A percentile compares a stretch with the other conserved stretches of the same genome.
phyloP scores from a whole-genome alignment of 2,329 filamentous ascomycete genomes.

The Sclerotinia minor region DNA sequence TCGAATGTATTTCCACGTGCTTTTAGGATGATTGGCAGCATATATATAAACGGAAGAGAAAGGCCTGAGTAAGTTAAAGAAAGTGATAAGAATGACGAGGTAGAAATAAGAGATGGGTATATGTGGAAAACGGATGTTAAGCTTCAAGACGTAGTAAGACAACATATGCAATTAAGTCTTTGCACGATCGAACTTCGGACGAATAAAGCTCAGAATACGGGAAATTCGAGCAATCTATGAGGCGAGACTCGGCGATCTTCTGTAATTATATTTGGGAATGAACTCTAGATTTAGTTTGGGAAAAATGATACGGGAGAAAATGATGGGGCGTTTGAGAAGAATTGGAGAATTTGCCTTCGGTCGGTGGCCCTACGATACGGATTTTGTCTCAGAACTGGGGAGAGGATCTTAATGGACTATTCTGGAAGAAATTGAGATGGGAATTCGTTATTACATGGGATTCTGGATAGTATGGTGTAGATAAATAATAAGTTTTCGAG shows the following conservation, averaged over 20 bases:
- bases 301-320: not conserved
- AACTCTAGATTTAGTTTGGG: not conserved
- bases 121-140: not conserved
- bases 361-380: not conserved
- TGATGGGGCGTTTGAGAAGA: not conserved
- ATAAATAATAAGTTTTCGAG: no score
- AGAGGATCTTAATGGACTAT: no score
- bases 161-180: not conserved
- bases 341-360: not conserved
- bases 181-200: not conserved
- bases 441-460: no score
- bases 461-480: no score
- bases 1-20: not conserved
- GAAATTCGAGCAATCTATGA: not conserved
- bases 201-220: not conserved
- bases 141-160: not conserved
- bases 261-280: not conserved
- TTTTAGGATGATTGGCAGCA: not conserved
- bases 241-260: not conserved
- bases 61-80: not conserved
- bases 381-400: not conserved
- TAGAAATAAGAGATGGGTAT: not conserved
- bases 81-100: not conserved
- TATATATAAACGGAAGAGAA: not conserved
- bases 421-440: no score